Evolutionary conservation across 228 moss, liverwort and hornwort species (phyloP).

Genomic region (Sphagnum fallax): DNA sequence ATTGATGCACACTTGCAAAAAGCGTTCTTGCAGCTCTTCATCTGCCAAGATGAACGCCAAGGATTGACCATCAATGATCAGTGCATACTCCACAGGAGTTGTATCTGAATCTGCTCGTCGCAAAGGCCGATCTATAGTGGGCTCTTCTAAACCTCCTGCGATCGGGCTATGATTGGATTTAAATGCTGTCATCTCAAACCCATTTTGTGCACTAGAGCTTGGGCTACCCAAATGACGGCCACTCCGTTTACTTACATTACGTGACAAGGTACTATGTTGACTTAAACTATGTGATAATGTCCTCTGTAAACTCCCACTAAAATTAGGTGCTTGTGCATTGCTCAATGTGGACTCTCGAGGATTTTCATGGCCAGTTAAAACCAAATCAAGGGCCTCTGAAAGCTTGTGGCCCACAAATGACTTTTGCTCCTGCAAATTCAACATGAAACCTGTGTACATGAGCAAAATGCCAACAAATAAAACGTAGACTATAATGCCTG

Average conservation of each 20-base stretch:
- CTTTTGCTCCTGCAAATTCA: conserved; percentile 43
- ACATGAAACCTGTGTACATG: too few species aligned
- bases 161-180: too few species aligned
- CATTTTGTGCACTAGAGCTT: conserved; percentile 19
- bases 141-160: too few species aligned
- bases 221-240: conserved; percentile 32
- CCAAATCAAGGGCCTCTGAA: conserved; percentile 44
- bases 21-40: conserved; percentile 57
- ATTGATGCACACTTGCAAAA: conserved; percentile 74
- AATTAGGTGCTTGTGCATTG: conserved; percentile 5
- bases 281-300: conserved; percentile 33
- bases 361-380: conserved; percentile 28
- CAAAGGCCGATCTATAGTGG: too few species aligned
- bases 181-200: too few species aligned
- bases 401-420: conserved; percentile 54
- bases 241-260: conserved; percentile 25
- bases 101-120: too few species aligned
- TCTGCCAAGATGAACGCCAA: conserved; percentile 70
- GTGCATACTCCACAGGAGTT: conserved; percentile 42
- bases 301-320: conserved; percentile 27
- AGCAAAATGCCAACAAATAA: too few species aligned
- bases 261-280: conserved; percentile 12
- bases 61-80: conserved; percentile 85
- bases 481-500: too few species aligned
- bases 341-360: conserved; percentile 31